These are phyloP conservation scores for Eragrostis curvula DNA, from an alignment of 176 grass and related monocot species.

Conservation along the genomic window DNA sequence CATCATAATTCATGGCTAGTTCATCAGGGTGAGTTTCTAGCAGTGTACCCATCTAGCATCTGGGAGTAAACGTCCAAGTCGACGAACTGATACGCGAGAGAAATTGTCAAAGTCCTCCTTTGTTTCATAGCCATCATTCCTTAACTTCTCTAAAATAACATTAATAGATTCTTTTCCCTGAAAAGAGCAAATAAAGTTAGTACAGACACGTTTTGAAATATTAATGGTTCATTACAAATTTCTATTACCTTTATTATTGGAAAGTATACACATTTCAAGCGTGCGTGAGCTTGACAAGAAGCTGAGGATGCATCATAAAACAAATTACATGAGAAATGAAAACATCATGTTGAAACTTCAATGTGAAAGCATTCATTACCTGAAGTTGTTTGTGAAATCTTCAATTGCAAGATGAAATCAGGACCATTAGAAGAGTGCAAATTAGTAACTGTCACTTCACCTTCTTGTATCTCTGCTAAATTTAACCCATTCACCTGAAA, in stretches of 20 bases:
- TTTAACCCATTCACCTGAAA: constrained; percentile 59
- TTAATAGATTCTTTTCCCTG: constrained; percentile 60
- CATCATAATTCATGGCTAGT: constrained; percentile 8
- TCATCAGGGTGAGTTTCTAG: not conserved
- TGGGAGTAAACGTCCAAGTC: constrained; percentile 62
- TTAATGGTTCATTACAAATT: constrained; percentile 18
- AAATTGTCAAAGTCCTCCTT: constrained; percentile 63
- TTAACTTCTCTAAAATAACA: constrained; percentile 52
- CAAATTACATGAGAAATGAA: not conserved
- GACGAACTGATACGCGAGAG: constrained; percentile 53
- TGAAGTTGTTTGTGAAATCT: constrained; percentile 13
- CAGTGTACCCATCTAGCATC: constrained; percentile 66
- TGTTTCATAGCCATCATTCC: constrained; percentile 36
- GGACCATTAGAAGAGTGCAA: constrained; percentile 63
- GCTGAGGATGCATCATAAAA: constrained; percentile 26
- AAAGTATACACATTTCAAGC: constrained; percentile 63
- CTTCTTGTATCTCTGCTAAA: constrained; percentile 57
- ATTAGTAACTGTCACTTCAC: constrained; percentile 58
- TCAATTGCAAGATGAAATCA: constrained; percentile 53
- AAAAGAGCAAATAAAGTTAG: constrained; percentile 9
- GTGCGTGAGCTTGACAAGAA: constrained; percentile 42
- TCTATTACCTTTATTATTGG: constrained; percentile 55
- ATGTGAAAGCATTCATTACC: constrained; percentile 29
- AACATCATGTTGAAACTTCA: constrained; percentile 3
- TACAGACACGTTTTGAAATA: not conserved